Percentiles rank a stretch among this genome's conserved stretches.
Evolutionary conservation across 305 asterid genomes (phyloP).

Genomic region (Fraxinus albicans): DNA sequence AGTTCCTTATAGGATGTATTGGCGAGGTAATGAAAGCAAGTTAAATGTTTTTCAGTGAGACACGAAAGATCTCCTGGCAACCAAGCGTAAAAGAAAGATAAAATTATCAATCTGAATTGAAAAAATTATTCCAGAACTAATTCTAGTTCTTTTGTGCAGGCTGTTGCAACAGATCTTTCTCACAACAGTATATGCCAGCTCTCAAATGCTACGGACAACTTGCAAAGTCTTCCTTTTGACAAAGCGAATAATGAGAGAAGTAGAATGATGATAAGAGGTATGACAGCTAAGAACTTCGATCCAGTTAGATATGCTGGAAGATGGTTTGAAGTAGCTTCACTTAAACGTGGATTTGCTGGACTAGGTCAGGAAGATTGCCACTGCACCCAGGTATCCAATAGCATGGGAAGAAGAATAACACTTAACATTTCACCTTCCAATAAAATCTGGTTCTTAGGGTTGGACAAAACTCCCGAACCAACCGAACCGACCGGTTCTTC

Average conservation of each 20-base stretch:
- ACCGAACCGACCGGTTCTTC: too few relatives aligned
- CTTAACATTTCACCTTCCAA: not conserved
- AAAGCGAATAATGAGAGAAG: conserved; percentile 36
- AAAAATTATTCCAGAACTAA: not conserved
- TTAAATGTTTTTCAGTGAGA: not conserved
- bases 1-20: not conserved
- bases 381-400: conserved; percentile 73
- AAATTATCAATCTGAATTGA: not conserved
- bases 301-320: conserved; percentile 85
- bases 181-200: conserved; percentile 41
- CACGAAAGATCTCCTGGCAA: not conserved
- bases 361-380: conserved; percentile 98
- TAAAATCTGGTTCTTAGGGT: not conserved
- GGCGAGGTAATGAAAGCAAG: not conserved
- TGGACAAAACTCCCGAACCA: not conserved
- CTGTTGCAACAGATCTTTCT: conserved; percentile 47
- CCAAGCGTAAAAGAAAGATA: not conserved
- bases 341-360: conserved; percentile 92
- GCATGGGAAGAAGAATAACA: not conserved
- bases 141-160: conserved; percentile 38
- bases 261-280: conserved; percentile 74
- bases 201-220: conserved; percentile 51
- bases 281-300: conserved; percentile 75
- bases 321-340: conserved; percentile 98
- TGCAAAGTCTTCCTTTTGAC: conserved; percentile 51